Evolutionary conservation across 441 rosid species (phyloP).

Genomic region (Sinapis alba): DNA sequence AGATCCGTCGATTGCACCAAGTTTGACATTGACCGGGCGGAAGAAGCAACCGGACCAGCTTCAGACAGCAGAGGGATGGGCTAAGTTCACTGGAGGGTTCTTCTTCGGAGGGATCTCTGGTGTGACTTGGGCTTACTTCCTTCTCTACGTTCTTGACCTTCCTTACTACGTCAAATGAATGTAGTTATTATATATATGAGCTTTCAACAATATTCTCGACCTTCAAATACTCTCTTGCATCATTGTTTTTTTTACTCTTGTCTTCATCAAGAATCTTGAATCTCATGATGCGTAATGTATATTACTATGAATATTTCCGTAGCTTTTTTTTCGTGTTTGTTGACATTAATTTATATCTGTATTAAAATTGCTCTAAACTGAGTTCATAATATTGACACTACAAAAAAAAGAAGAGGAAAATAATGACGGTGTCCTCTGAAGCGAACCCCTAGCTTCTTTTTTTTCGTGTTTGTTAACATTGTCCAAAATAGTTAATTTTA

Average conservation of each 20-base stretch:
- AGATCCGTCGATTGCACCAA: conserved; percentile 77
- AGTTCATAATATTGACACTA: background rate
- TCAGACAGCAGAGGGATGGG: conserved; percentile 95
- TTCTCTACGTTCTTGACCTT: conserved; percentile 80
- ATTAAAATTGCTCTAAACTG: background rate
- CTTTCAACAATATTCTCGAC: background rate
- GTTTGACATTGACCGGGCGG: conserved; percentile 86
- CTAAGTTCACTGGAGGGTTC: conserved; percentile 90
- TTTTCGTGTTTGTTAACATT: too few species aligned
- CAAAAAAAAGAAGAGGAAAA: too few species aligned
- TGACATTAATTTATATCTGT: background rate
- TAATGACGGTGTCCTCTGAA: too few species aligned
- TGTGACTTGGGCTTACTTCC: conserved; percentile 91
- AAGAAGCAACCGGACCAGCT: conserved; percentile 93
- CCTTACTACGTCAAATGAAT: conserved; percentile 82
- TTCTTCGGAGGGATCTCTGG: conserved; percentile 97
- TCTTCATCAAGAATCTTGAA: conserved; percentile 30
- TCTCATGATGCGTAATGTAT: conserved; percentile 27
- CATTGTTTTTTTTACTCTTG: conserved; percentile 14
- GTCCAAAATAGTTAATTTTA: too few species aligned
- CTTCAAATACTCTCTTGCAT: conserved; percentile 20
- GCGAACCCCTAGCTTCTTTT: too few species aligned
- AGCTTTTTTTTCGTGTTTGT: background rate
- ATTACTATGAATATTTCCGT: conserved; percentile 15
- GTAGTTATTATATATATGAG: conserved; percentile 18